Evolutionary conservation across 495 filamentous ascomycete species (phyloP), one percentile per base, ranked within the genome.

Genomic region (Penicillium pulvis): DNA sequence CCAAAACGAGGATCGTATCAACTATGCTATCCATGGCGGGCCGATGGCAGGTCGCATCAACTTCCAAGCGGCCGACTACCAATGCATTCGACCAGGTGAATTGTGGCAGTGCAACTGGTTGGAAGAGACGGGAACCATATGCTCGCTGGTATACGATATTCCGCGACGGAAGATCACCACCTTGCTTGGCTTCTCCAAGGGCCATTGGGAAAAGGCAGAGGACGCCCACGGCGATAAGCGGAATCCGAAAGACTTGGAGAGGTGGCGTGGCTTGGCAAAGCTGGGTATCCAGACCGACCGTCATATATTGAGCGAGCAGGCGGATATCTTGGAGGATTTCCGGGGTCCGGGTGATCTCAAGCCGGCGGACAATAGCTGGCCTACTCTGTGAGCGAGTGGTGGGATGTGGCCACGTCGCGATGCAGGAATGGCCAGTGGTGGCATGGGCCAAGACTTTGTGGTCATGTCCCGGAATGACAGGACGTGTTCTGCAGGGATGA

Each of bases 31-130:
- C 46, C 75, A 78, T 49, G 68, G 74, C 16, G 71, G 74, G 2
- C 73, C 72, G 2, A 75, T 77, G 70, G 75, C 72, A 2, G 74
- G 73, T 1, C 67, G 72, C 3, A 63, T 65, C 43, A 77, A 77
- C 49, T 75, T 66, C 63, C 74, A 75, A 50, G 51, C 68, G 7
- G 75, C 68, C 1, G 67, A 67, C 6, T 77, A 77, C 56, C 70
- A 75, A 33, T 78, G 73, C 56, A 75, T 76, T 45, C 67, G 72
- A 3, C 66, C 66, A 1, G 70, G 71, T 1, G 73, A 75, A 61
- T 62, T 72, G 12, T 74, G 71, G 71, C 70, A 76, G 51, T 74
- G 71, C 36, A 75, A 76, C 50, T 77, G 72, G 73, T 65, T 76
- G 17, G 72, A 75, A 48, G 70, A 74, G 59, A 77, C 73, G 10